These are phyloP conservation scores for Penicillium sp. DNA, from an alignment of 2,329 filamentous ascomycete genomes.

Conservation along the genomic window DNA sequence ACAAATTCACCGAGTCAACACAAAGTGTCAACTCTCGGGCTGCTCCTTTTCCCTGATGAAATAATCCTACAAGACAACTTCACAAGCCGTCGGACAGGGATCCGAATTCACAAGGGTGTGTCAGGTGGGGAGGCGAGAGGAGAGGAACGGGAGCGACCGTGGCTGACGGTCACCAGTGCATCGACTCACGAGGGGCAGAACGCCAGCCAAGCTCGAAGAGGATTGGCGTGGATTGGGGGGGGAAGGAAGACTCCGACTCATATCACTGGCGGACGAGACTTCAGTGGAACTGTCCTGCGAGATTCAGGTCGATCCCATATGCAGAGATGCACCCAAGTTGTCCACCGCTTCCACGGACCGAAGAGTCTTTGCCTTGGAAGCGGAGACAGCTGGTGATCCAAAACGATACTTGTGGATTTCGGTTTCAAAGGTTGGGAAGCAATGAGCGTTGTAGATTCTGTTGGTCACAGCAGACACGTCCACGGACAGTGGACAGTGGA, in stretches of 20 bases:
- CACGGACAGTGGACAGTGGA: too few relatives aligned
- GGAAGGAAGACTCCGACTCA: neutral
- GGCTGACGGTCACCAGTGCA: neutral
- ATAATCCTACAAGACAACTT: too few relatives aligned
- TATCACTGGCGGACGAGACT: neutral
- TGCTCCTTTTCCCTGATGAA: too few relatives aligned
- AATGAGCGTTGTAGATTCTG: too few relatives aligned
- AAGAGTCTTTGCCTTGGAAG: neutral
- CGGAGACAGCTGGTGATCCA: neutral
- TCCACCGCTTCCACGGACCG: slow-evolving; percentile 14
- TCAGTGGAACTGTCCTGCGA: slow-evolving; percentile 6
- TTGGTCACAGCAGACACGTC: too few relatives aligned
- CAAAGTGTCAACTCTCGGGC: too few relatives aligned
- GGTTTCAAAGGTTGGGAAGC: too few relatives aligned
- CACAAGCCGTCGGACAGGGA: too few relatives aligned
- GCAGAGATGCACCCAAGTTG: slow-evolving; percentile 1
- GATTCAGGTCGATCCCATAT: slow-evolving; percentile 10
- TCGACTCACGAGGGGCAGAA: slow-evolving; percentile 5
- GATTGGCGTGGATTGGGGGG: too few relatives aligned
- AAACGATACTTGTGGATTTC: neutral
- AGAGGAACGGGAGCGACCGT: neutral
- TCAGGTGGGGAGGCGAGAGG: slow-evolving; percentile 11
- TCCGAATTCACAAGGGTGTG: neutral
- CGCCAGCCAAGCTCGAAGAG: too few relatives aligned
- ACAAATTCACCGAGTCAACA: too few relatives aligned